Conservation (phyloP, 2,329 filamentous ascomycete genomes). For the Colletotrichum tanaceti region DNA sequence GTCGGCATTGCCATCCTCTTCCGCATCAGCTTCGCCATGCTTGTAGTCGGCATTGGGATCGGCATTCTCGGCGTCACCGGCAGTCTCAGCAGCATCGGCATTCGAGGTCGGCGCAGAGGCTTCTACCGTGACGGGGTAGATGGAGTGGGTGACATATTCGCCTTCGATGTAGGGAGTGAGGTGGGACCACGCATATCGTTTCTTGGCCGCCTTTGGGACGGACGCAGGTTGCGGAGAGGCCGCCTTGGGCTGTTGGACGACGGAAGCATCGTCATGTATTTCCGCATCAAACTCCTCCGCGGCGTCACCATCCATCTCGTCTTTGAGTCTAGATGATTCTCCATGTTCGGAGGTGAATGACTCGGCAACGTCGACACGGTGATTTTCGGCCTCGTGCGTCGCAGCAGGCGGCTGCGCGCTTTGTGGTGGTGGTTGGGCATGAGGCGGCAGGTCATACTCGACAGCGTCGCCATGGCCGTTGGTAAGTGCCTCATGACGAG, state of each 20-base stretch:
- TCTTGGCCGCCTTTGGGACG: constrained; percentile 7
- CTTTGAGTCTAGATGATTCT: neutral
- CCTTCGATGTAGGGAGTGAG: constrained; percentile 56
- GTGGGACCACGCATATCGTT: constrained; percentile 50
- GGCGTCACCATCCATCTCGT: constrained; percentile 30
- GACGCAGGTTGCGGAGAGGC: constrained; percentile 31
- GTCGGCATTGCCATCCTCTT: constrained; percentile 45
- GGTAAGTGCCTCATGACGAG: constrained; percentile 4
- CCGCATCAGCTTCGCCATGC: constrained; percentile 42
- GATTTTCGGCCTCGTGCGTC: neutral
- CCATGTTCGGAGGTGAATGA: constrained; percentile 6
- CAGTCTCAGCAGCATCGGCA: constrained; percentile 19
- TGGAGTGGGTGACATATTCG: constrained; percentile 53
- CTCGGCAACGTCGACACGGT: constrained; percentile 6
- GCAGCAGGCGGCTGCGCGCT: constrained; percentile 5
- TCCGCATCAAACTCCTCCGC: constrained; percentile 15
- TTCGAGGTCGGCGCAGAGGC: constrained; percentile 44
- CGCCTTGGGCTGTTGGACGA: constrained; percentile 30
- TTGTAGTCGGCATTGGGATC: constrained; percentile 35
- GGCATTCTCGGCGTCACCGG: constrained; percentile 31
- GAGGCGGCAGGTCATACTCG: constrained; percentile 3
- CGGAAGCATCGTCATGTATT: neutral
- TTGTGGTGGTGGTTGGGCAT: constrained; percentile 1
- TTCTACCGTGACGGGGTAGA: constrained; percentile 34
- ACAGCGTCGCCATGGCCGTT: constrained; percentile 23